phyloP scores from a whole-genome alignment of 106 monocot genomes.

The Phalaenopsis aphrodite region DNA sequence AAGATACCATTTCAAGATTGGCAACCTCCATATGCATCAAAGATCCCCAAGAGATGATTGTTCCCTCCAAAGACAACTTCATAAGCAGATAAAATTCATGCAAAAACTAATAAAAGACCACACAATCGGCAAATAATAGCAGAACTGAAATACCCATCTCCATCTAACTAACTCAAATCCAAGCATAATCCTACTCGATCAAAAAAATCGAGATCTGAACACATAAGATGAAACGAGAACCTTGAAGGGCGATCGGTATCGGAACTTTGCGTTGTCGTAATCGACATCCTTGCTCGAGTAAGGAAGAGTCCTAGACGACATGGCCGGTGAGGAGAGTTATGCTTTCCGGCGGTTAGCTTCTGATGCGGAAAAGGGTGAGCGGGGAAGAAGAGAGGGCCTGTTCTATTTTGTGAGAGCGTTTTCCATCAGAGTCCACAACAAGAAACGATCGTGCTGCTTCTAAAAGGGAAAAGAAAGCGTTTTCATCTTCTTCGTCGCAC shows the following conservation, averaged over 20 bases:
- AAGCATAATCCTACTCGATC: too few relatives aligned
- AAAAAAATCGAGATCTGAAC: neutral
- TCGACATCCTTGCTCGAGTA: conserved; percentile 71
- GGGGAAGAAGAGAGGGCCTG: neutral
- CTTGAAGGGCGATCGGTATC: conserved; percentile 75
- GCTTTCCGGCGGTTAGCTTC: neutral
- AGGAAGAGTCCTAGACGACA: conserved; percentile 47
- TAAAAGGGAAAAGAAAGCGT: neutral
- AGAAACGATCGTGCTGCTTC: neutral
- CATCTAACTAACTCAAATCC: too few relatives aligned
- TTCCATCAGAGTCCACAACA: neutral
- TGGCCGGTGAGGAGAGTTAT: conserved; percentile 6
- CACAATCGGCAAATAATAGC: neutral
- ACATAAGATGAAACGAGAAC: conserved; percentile 8
- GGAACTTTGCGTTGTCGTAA: conserved; percentile 95
- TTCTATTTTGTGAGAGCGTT: neutral
- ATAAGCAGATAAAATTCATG: neutral
- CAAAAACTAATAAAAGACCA: neutral
- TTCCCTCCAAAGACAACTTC: neutral
- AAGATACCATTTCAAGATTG: neutral
- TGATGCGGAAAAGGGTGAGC: neutral
- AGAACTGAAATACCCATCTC: neutral
- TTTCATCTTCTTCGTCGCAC: neutral
- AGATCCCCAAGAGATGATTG: neutral
- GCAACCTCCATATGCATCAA: neutral